Percentiles rank a stretch among this genome's conserved stretches.
Conservation (phyloP, 2,329 filamentous ascomycete genomes). For the Lizonia empirigonia region DNA sequence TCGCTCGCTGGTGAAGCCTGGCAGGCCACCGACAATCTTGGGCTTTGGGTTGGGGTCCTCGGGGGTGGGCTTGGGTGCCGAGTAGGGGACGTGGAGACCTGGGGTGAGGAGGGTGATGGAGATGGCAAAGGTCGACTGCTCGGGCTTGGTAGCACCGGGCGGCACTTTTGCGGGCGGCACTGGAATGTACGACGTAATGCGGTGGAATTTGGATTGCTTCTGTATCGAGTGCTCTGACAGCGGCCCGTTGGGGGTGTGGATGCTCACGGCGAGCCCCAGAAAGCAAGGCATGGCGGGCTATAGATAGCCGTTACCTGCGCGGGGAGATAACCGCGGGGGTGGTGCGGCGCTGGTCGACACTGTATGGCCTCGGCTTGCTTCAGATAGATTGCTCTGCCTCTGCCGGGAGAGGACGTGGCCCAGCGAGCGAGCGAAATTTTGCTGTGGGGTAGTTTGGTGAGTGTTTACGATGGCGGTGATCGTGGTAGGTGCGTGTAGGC, state of each 20-base stretch:
- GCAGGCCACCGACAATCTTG: constrained; percentile 76
- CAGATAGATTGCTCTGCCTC: constrained; percentile 13
- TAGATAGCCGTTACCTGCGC: constrained; percentile 11
- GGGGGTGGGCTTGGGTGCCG: constrained; percentile 77
- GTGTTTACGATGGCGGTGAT: constrained; percentile 2
- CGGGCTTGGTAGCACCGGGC: constrained; percentile 71
- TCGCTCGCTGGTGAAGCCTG: constrained; percentile 58
- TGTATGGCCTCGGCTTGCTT: constrained; percentile 31
- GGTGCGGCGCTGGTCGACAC: constrained; percentile 16
- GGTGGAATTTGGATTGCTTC: constrained; percentile 85
- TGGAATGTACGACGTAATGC: constrained; percentile 96
- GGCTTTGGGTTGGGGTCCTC: constrained; percentile 81
- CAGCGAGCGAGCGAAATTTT: constrained; percentile 21
- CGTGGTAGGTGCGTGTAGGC: constrained; percentile 15
- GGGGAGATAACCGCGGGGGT: constrained; percentile 28
- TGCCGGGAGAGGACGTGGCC: constrained; percentile 16
- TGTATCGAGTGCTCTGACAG: constrained; percentile 93
- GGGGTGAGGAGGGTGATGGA: constrained; percentile 95
- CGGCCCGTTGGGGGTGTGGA: constrained; percentile 80
- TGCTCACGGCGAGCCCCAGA: constrained; percentile 97
- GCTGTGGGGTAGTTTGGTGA: constrained; percentile 15
- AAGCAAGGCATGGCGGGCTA: constrained; percentile 80
- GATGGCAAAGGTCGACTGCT: constrained; percentile 96
- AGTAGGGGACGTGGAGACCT: constrained; percentile 88
- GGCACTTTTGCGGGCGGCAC: constrained; percentile 86